A percentile compares a stretch with the other conserved stretches of the same genome.
These are phyloP conservation scores for Rhodosporidiobolus sp. DNA, from an alignment of 768 basidiomycete species.

Conservation along the genomic window DNA sequence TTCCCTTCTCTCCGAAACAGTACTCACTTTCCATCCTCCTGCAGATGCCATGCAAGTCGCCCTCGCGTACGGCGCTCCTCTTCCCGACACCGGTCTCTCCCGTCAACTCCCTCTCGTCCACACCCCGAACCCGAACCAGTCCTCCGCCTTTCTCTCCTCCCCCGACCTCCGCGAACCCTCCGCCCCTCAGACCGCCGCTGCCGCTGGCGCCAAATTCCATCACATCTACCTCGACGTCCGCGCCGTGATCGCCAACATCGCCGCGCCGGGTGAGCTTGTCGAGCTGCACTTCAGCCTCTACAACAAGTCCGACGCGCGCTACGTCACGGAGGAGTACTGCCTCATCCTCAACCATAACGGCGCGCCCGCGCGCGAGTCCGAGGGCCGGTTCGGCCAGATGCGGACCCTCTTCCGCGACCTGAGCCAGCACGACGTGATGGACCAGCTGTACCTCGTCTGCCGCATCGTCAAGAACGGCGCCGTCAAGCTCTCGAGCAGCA, in stretches of 20 bases:
- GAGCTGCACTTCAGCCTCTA: constrained; percentile 93
- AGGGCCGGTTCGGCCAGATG: constrained; percentile 60
- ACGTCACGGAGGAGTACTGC: constrained; percentile 91
- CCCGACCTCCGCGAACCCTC: not conserved
- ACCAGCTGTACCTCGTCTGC: constrained; percentile 84
- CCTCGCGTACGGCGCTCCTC: constrained; percentile 62
- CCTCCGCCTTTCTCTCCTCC: constrained; percentile 5
- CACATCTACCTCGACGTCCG: constrained; percentile 87
- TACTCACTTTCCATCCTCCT: constrained; percentile 45
- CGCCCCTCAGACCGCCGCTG: not conserved
- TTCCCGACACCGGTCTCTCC: constrained; percentile 4
- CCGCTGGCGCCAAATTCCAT: constrained; percentile 64
- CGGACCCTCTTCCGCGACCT: constrained; percentile 87
- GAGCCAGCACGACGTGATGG: constrained; percentile 77
- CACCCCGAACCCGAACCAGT: not conserved
- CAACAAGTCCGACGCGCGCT: constrained; percentile 72
- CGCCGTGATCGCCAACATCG: constrained; percentile 86
- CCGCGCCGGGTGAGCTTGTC: constrained; percentile 83
- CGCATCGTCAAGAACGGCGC: constrained; percentile 83
- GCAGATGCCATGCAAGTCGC: constrained; percentile 67
- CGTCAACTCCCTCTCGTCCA: not conserved
- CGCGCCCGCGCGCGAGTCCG: constrained; percentile 49
- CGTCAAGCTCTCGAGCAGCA: constrained; percentile 52
- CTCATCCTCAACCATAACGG: constrained; percentile 88
- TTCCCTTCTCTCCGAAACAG: not conserved